A percentile compares a stretch with the other conserved stretches of the same genome.
phyloP scores from a whole-genome alignment of 139 green algal genomes.

The Pedinophyceae sp. region DNA sequence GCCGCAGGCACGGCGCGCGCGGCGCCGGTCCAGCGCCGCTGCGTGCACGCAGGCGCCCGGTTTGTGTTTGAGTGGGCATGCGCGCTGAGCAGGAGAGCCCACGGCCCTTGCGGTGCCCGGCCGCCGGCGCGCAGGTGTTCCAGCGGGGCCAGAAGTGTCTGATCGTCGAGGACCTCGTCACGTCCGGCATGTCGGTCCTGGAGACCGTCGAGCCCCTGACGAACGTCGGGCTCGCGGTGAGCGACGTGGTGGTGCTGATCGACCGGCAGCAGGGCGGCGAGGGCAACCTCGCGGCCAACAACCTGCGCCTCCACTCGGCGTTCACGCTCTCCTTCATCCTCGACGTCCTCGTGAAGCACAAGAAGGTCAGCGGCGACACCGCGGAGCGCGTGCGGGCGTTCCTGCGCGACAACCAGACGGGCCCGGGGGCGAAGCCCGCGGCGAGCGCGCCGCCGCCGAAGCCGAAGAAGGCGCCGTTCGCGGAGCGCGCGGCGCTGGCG shows the following conservation, averaged over 20 bases:
- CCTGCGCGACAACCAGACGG: constrained; percentile 88
- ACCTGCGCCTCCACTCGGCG: constrained; percentile 66
- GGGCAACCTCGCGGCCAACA: constrained; percentile 44
- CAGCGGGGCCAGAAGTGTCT: constrained; percentile 71
- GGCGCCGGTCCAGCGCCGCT: no score
- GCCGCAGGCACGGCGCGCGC: no score
- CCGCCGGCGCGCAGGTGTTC: no score
- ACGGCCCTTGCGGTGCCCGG: no score
- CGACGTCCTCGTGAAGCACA: constrained; percentile 27
- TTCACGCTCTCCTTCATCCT: constrained; percentile 45
- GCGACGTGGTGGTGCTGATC: constrained; percentile 91
- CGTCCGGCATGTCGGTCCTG: constrained; percentile 81
- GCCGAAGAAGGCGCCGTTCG: constrained; percentile 34
- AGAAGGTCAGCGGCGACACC: constrained; percentile 29
- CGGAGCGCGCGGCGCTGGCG: constrained; percentile 43
- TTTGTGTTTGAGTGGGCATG: no score
- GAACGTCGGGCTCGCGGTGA: constrained; percentile 45
- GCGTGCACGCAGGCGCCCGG: no score
- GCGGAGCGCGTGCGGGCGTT: constrained; percentile 58
- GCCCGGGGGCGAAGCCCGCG: constrained; percentile 13
- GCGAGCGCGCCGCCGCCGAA: constrained; percentile 1
- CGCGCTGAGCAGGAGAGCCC: no score
- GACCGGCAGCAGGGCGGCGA: constrained; percentile 92
- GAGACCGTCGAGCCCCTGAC: constrained; percentile 92
- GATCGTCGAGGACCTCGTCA: constrained; percentile 97